Evolutionary conservation across 768 basidiomycete species (phyloP).

Genomic region (Porpolomopsis calyptriformis): DNA sequence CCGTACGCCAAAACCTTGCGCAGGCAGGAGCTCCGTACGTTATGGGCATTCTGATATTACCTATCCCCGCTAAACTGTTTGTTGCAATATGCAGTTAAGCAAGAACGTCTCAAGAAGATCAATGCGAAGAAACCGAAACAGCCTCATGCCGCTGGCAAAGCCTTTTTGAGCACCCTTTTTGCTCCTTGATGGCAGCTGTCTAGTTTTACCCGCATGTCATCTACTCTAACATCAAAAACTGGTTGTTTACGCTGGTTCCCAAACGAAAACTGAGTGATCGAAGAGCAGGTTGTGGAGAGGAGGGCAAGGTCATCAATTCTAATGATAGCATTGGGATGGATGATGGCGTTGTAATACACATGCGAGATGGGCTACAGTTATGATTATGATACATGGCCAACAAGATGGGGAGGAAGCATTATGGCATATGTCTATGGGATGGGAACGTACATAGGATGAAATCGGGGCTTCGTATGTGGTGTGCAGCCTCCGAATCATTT

Average conservation of each 20-base stretch:
- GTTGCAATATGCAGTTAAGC: conserved; percentile 47
- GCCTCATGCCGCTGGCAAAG: conserved; percentile 57
- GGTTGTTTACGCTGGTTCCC: background rate
- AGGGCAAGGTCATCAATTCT: too few species aligned
- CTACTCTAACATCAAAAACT: background rate
- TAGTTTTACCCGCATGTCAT: background rate
- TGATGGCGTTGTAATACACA: too few species aligned
- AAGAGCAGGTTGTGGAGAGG: background rate
- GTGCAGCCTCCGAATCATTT: too few species aligned
- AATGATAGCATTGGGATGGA: too few species aligned
- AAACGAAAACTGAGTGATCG: background rate
- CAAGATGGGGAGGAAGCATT: too few species aligned
- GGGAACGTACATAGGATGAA: too few species aligned
- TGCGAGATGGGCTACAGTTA: too few species aligned
- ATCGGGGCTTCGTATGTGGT: too few species aligned
- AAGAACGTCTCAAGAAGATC: conserved; percentile 63
- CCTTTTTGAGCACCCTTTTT: conserved; percentile 76
- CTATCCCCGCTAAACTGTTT: conserved; percentile 1
- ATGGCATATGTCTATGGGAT: too few species aligned
- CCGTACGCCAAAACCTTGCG: conserved; percentile 95
- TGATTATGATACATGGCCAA: too few species aligned
- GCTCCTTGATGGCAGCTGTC: conserved; percentile 49
- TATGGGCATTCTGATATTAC: background rate
- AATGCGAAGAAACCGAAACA: conserved; percentile 50
- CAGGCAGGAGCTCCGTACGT: conserved; percentile 79